Base-by-base conservation (phyloP, 768 basidiomycete genomes). In the Chiua virens region DNA sequence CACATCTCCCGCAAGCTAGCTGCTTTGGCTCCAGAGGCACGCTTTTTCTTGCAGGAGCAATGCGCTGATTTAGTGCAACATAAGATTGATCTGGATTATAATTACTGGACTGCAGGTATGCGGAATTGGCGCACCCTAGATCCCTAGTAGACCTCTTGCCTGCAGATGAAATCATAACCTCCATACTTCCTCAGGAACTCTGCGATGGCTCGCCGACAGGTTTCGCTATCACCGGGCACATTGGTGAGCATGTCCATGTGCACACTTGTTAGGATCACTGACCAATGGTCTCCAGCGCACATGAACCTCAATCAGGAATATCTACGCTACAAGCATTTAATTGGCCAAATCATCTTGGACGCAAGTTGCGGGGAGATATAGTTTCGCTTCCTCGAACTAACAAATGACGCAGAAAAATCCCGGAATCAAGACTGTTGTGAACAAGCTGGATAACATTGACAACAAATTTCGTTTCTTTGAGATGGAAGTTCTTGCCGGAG, bases 401-500 rank as follows among this genome's bases (percentile, higher is more conserved):
- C 39, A 28, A 10, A 27, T 14, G 4, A 15, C 38, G 9, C 56
- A 97, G 94, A 98, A 99, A 90, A 94, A 93, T 65, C 79, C 79
- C 20, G 72, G 72, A 21, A 75, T 96, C 36, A 79, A 78, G 60
- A 98, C 96, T 0, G 93, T 98, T 3, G 94, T 99, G 36, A 98
- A 99, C 74, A 99, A 98, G 70, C 73, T 97, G 32, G 82, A 95
- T 57, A 82, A 71, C 35, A 98, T 98, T 47, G 83, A 93, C 62
- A 83, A 76, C 23, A 76, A 86, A 65, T 99, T 94, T 67, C 85
- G 97, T 18, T 87, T 94, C 57, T 99, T 99, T 68, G 79, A 89
- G 59, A 98, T 99, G 97, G 97, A 99, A 60, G 75, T 98, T 7
- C 75, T 99, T 36, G 97, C 96, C 0, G 97, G 97, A 1, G 88